Evolutionary conservation across 805 yeast genomes (phyloP).

Genomic region (Zygosaccharomyces bailii): DNA sequence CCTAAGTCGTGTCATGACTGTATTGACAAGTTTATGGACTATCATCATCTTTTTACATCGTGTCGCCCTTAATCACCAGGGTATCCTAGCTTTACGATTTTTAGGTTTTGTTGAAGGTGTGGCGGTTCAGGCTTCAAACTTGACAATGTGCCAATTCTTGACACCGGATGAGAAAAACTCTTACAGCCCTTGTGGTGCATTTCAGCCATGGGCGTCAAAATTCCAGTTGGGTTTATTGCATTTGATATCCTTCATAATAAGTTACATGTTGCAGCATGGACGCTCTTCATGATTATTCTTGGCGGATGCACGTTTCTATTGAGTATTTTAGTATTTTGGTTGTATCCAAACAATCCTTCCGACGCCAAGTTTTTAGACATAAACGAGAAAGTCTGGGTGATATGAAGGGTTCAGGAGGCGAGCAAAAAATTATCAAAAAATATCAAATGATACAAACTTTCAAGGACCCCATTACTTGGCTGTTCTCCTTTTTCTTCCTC

Average conservation of each 20-base stretch:
- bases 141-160: slow-evolving; percentile 49
- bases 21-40: slow-evolving; percentile 44
- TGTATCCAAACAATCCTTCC: slow-evolving; percentile 58
- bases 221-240: slow-evolving; percentile 51
- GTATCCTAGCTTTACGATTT: slow-evolving; percentile 47
- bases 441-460: slow-evolving; percentile 48
- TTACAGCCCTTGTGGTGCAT: slow-evolving; percentile 53
- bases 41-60: slow-evolving; percentile 45
- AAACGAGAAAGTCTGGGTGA: slow-evolving; percentile 51
- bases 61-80: slow-evolving; percentile 44
- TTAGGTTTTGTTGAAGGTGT: slow-evolving; percentile 50
- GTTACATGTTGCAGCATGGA: slow-evolving; percentile 43
- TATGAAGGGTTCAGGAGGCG: slow-evolving; percentile 42
- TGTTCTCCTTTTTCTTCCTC: slow-evolving; percentile 41
- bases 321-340: slow-evolving; percentile 35
- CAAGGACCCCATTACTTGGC: slow-evolving; percentile 48
- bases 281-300: slow-evolving; percentile 52
- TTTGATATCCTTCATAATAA: slow-evolving; percentile 37
- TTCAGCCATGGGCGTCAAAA: slow-evolving; percentile 48
- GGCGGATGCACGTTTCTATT: slow-evolving; percentile 52
- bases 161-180: slow-evolving; percentile 48
- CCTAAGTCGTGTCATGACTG: slow-evolving; percentile 39
- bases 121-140: slow-evolving; percentile 44
- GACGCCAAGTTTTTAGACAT: slow-evolving; percentile 45
- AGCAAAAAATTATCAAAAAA: slow-evolving; percentile 46